Evolutionary conservation across 2,329 filamentous ascomycete species (phyloP), one percentile per base, ranked within the genome.

Genomic region (Samsoniella hepiali): DNA sequence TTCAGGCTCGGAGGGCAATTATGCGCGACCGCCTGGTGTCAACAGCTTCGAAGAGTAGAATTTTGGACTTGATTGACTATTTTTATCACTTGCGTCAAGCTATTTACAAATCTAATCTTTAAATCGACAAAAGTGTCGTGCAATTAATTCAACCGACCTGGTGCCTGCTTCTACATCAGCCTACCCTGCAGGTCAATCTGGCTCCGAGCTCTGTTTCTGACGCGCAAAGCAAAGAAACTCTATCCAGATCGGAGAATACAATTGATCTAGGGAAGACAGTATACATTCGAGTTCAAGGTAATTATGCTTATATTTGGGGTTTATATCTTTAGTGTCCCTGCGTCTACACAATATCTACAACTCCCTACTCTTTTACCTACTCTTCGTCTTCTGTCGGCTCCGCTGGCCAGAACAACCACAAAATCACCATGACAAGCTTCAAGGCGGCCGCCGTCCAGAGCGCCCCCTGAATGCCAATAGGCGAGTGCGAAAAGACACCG

Each of bases 361-460:
- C 34, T 36, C 17, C 5, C 27, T 15, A 34, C 5, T 10, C 7
- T n/a, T 11, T 1, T 3, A 13, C 11, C n/a, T 40, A 55, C 29
- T 69, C 66, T n/a, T 70, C 73, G 32, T 73, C 74, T 2, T 73
- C 72, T 29, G 72, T 68, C 2, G 68, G 68, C 64, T 83, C 81
- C 0, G 74, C 78, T 4, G 81, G 84, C 88, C 88, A 91, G 1
- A 83, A 67, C 17, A 85, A 74, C 88, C 88, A 90, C 0, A 82
- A 75, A 2, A 84, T 29, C 0, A 86, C 78, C 64, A 88, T 84
- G 2, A 75, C 45, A 1, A 82, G 68, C 75, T 91, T 90, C 54
- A 89, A 68, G 0, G 68, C 73, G 0, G 83, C 80, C 0, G 84
- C 85, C n/a, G 82, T 78, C 86, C 86, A 89, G 64, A 89, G 69